Evolutionary conservation across 2,329 filamentous ascomycete genomes (phyloP).

Genomic region (Phyllosticta ampelicida): DNA sequence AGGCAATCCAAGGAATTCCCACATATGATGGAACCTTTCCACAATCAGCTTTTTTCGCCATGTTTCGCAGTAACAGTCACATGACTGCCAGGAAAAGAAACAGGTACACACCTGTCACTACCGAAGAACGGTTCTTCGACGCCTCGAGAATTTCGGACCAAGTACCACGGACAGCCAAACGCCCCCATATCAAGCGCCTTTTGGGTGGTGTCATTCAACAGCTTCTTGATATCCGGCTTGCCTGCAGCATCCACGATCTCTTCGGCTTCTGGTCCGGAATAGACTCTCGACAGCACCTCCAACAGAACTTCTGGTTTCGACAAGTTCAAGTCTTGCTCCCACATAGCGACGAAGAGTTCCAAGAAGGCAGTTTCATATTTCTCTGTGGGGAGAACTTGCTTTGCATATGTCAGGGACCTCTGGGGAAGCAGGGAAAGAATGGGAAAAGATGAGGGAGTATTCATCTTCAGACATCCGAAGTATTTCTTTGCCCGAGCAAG

Average conservation of each 20-base stretch:
- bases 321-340: constrained; percentile 50
- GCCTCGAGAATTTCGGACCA: constrained; percentile 43
- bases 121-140: constrained; percentile 62
- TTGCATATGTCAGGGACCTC: constrained; percentile 56
- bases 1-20: constrained; percentile 52
- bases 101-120: constrained; percentile 49
- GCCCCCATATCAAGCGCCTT: constrained; percentile 54
- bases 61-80: neutral
- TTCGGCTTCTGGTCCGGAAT: constrained; percentile 42
- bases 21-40: constrained; percentile 56
- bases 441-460: constrained; percentile 41
- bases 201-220: constrained; percentile 49
- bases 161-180: constrained; percentile 69
- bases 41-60: neutral
- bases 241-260: constrained; percentile 45
- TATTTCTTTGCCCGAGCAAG: constrained; percentile 39
- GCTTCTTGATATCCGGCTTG: constrained; percentile 41
- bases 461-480: constrained; percentile 35
- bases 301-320: constrained; percentile 46
- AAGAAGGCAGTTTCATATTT: constrained; percentile 45
- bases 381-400: constrained; percentile 29
- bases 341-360: constrained; percentile 51
- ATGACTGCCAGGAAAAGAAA: neutral
- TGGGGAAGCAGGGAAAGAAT: constrained; percentile 49
- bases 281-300: constrained; percentile 34